Conservation (phyloP, 345 rosid genomes). For the Acer campestre region DNA sequence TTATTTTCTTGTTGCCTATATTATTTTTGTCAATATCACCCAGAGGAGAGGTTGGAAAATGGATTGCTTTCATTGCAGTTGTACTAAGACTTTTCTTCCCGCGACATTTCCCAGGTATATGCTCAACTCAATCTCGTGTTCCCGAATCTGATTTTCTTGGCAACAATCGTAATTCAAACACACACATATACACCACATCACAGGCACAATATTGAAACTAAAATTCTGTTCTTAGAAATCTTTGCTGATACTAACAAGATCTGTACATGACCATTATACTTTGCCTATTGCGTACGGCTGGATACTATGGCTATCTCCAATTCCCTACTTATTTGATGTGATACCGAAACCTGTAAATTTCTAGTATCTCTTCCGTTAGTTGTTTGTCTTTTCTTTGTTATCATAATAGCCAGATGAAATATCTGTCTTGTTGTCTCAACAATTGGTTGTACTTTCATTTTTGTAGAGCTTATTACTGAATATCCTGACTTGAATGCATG, state of each 20-base stretch:
- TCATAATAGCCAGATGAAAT: background rate
- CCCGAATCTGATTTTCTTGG: background rate
- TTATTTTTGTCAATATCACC: background rate
- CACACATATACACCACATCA: background rate
- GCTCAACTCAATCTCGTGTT: background rate
- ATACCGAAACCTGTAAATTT: background rate
- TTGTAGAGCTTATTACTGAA: background rate
- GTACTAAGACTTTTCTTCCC: conserved; percentile 81
- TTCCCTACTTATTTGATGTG: background rate
- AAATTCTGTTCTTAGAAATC: background rate
- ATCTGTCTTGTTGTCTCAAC: background rate
- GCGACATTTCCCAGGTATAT: conserved; percentile 71
- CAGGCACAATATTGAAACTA: background rate
- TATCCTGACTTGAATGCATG: background rate
- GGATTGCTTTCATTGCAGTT: conserved; percentile 80
- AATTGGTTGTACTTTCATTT: no score
- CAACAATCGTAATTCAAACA: background rate
- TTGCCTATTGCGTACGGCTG: background rate
- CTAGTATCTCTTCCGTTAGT: background rate
- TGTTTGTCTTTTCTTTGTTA: background rate
- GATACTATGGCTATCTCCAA: background rate
- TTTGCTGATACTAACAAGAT: background rate
- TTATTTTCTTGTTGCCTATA: background rate
- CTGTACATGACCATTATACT: background rate
- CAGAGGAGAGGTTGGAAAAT: conserved; percentile 88